Percentiles rank a stretch among this genome's conserved stretches.
phyloP scores from a whole-genome alignment of 306 rosid genomes.

The Vigna hirtella region DNA sequence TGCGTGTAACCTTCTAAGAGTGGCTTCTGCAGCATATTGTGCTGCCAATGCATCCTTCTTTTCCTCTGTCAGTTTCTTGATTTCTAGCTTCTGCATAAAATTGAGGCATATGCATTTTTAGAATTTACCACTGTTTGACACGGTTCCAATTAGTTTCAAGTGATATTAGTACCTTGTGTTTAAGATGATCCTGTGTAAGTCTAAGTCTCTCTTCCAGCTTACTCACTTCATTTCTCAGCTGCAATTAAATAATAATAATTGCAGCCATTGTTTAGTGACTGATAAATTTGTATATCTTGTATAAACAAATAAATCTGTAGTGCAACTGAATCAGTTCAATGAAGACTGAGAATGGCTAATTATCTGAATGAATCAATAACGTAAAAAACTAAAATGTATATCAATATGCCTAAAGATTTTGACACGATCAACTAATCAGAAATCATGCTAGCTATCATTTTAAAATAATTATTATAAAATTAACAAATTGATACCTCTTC shows the following conservation, averaged over 20 bases:
- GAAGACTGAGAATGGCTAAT: not conserved
- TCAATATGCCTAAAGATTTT: not conserved
- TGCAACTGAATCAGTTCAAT: not conserved
- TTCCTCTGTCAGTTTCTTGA: conserved; percentile 72
- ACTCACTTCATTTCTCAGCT: conserved; percentile 66
- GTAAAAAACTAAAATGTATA: not conserved
- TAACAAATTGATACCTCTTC: conserved; percentile 64
- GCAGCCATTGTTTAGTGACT: conserved; percentile 1
- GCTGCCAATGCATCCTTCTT: conserved; percentile 89
- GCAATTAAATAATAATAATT: conserved; percentile 39
- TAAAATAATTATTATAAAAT: too few species aligned
- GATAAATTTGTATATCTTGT: not conserved
- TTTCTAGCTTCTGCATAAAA: conserved; percentile 77
- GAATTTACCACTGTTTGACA: conserved; percentile 20
- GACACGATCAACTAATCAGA: not conserved
- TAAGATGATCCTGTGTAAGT: conserved; percentile 61
- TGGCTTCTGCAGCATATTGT: conserved; percentile 89
- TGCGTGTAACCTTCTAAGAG: conserved; percentile 76
- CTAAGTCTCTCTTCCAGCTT: conserved; percentile 64
- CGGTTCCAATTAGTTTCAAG: conserved; percentile 28
- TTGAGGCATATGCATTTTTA: conserved; percentile 27
- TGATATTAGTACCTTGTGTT: conserved; percentile 68
- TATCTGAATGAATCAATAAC: conserved; percentile 12
- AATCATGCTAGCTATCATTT: too few species aligned
- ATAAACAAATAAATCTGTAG: not conserved